Conservation (phyloP, 306 rosid genomes). For the Dryas drummondii region DNA sequence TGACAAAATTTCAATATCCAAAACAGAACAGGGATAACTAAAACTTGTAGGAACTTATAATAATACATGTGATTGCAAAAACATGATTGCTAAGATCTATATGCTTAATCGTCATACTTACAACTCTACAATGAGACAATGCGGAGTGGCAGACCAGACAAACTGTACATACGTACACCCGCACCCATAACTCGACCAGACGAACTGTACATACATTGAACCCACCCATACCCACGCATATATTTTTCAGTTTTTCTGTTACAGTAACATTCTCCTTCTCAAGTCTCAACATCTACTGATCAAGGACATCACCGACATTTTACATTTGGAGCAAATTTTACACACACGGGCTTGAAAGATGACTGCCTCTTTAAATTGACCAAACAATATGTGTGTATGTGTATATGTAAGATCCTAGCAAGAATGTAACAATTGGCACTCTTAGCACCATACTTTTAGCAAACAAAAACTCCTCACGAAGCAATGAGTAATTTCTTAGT, state of each 20-base stretch:
- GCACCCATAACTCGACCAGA: too few species aligned
- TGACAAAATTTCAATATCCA: background rate
- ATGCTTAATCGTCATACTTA: background rate
- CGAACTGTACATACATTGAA: too few species aligned
- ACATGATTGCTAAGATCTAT: background rate
- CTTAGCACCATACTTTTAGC: constrained; percentile 6
- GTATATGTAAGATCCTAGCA: background rate
- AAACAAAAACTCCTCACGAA: background rate
- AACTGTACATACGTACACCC: too few species aligned
- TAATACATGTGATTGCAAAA: background rate
- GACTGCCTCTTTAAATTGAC: background rate
- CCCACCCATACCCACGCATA: too few species aligned
- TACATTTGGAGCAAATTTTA: too few species aligned
- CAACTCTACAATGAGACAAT: background rate
- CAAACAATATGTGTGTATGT: background rate
- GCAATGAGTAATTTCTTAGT: constrained; percentile 14
- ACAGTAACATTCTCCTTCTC: background rate
- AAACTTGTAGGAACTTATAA: background rate
- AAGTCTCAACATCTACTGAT: background rate
- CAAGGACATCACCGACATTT: background rate
- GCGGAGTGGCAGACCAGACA: too few species aligned
- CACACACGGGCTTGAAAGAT: too few species aligned
- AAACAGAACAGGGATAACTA: background rate
- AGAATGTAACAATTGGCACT: background rate
- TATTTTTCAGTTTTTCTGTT: background rate